A percentile compares a stretch with the other conserved stretches of the same genome.
Evolutionary conservation across 805 yeast species (phyloP).

Genomic region (Grigorovia jiainica): DNA sequence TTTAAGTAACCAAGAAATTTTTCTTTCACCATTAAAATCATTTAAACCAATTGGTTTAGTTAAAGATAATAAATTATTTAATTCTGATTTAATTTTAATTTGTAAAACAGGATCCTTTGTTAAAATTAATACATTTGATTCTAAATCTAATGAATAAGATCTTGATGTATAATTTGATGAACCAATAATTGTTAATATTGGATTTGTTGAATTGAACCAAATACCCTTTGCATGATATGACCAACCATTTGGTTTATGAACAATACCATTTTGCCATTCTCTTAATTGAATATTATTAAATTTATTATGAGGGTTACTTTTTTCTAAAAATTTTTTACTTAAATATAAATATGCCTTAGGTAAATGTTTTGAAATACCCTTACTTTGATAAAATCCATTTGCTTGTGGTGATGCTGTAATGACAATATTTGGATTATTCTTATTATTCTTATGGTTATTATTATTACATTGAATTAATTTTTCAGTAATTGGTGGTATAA

Average conservation of each 20-base stretch:
- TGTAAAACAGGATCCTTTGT: slow-evolving; percentile 60
- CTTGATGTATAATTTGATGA: slow-evolving; percentile 90
- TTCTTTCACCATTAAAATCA: slow-evolving; percentile 56
- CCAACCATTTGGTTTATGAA: slow-evolving; percentile 81
- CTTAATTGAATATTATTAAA: slow-evolving; percentile 42
- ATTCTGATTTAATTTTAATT: slow-evolving; percentile 48
- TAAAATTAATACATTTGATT: slow-evolving; percentile 71
- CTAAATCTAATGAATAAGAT: slow-evolving; percentile 80
- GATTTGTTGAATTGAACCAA: slow-evolving; percentile 59
- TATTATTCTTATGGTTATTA: neutral
- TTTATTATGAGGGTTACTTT: slow-evolving; percentile 37
- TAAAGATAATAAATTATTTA: slow-evolving; percentile 46
- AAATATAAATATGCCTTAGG: slow-evolving; percentile 82
- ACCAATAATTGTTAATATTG: slow-evolving; percentile 76
- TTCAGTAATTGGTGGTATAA: slow-evolving; percentile 62
- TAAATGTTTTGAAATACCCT: slow-evolving; percentile 69
- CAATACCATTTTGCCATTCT: slow-evolving; percentile 86
- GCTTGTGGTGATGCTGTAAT: slow-evolving; percentile 92
- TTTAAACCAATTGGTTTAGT: slow-evolving; percentile 44
- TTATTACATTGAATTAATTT: slow-evolving; percentile 12
- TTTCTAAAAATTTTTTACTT: slow-evolving; percentile 55
- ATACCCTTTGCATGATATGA: slow-evolving; percentile 96
- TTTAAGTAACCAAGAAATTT: slow-evolving; percentile 53
- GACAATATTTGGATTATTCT: slow-evolving; percentile 34
- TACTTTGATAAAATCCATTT: slow-evolving; percentile 81